Evolutionary conservation across 176 grass and related monocot genomes (phyloP), one percentile per base, ranked within the genome.

Genomic region (Pontederia crassipes): DNA sequence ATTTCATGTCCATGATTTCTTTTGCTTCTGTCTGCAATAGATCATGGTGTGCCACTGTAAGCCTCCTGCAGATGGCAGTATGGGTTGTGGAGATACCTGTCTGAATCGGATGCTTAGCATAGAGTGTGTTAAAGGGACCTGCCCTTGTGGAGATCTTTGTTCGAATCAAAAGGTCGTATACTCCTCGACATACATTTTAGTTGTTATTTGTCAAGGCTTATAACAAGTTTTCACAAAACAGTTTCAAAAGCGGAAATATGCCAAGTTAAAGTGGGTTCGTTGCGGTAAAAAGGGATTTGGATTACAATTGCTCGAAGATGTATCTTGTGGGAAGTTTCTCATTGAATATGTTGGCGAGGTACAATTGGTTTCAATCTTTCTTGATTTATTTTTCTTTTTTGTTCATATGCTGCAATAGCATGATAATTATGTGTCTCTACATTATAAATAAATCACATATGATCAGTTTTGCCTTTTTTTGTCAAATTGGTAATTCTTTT

Each of bases 321-420:
- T 99, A 56, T 59, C 74, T 55, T 62, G 76, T 75, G 94, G 94
- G 47, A 77, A 68, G 24, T 99, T 99, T 64, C 84, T 99, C 70
- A 99, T 93, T 77, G 94, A 99, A 89, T 99, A 99, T 84, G 85
- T 99, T 72, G 94, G 94, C 78, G 94, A 99, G 94, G 94, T 99
- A 80, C n/a, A 51, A 10, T 15, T 61, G 75, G 53, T 27, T 68
- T 27, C 57, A 48, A 8, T 61, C 10, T 52, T 17, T 40, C 14
- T 32, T 13, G 1, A 24, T 40, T 40, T 65, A 49, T 61, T 14
- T 48, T 48, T 2, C 26, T 59, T n/a, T 24, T 45, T 15, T 65
- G 55, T 57, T 28, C 24, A 67, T 48, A 10, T 64, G 32, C 32
- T 11, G 48, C 8, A 64, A 12, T 20, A 11, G 12, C 11, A 18